Evolutionary conservation across 371 early-diverging fungal species (phyloP).

Genomic region (Apophysomyces sp.): DNA sequence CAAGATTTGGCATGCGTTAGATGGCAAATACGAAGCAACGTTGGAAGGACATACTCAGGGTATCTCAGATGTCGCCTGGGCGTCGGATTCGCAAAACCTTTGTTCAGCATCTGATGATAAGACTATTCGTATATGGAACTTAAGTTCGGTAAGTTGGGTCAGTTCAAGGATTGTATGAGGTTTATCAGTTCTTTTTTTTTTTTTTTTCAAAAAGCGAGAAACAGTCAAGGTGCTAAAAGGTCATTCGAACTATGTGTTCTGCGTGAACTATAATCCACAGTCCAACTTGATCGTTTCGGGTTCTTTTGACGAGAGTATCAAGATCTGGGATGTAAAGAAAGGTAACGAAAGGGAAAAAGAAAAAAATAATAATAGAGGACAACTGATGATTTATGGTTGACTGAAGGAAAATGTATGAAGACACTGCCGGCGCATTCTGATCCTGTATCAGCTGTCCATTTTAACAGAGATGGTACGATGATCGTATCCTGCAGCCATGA

Average conservation of each 20-base stretch:
- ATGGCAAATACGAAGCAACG: conserved; percentile 84
- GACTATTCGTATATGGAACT: conserved; percentile 89
- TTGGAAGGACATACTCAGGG: conserved; percentile 92
- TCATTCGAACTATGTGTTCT: conserved; percentile 96
- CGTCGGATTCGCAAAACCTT: conserved; percentile 83
- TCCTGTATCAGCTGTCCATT: conserved; percentile 94
- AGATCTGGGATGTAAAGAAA: conserved; percentile 94
- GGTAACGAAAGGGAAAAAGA: conserved; percentile 44
- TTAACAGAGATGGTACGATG: conserved; percentile 96
- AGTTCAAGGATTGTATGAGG: too few species aligned
- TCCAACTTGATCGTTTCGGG: conserved; percentile 95
- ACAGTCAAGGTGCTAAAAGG: conserved; percentile 83
- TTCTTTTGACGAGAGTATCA: conserved; percentile 94
- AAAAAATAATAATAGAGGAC: not conserved
- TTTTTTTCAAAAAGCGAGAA: conserved; percentile 50
- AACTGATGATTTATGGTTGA: not conserved
- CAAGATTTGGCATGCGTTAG: conserved; percentile 89
- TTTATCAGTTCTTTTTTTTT: conserved; percentile 5
- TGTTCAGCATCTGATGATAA: conserved; percentile 96
- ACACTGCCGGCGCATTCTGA: conserved; percentile 95
- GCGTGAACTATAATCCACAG: conserved; percentile 95
- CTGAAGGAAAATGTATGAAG: conserved; percentile 81
- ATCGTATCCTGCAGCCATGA: conserved; percentile 95
- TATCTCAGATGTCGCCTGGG: conserved; percentile 97
- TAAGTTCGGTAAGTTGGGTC: conserved; percentile 66